Percentiles rank a stretch among this genome's conserved stretches.
phyloP scores from a whole-genome alignment of 331 rosid genomes.

The Arachis monticola region DNA sequence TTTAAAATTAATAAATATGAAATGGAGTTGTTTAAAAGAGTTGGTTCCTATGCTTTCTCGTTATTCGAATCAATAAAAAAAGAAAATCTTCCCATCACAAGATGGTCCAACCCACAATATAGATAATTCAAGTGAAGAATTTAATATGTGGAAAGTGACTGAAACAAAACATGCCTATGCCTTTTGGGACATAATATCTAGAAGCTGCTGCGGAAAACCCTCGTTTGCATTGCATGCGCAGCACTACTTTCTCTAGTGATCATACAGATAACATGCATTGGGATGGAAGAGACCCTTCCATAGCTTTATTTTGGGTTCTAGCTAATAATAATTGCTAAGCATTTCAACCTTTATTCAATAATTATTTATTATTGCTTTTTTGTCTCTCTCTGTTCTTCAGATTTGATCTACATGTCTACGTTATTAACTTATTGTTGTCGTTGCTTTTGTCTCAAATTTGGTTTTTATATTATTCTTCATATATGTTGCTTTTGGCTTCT shows the following conservation, averaged over 20 bases:
- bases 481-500: neutral
- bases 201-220: neutral
- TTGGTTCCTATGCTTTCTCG: too few species aligned
- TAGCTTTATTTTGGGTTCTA: neutral
- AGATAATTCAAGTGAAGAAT: slow-evolving; percentile 14
- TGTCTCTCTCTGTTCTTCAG: neutral
- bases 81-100: neutral
- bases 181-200: slow-evolving; percentile 32
- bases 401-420: neutral
- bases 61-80: too few species aligned
- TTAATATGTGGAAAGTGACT: slow-evolving; percentile 28
- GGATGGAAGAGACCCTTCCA: neutral
- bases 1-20: too few species aligned
- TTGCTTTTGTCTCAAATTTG: slow-evolving; percentile 4
- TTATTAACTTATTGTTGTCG: neutral
- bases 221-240: slow-evolving; percentile 20
- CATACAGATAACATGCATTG: neutral
- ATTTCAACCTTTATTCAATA: neutral
- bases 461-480: neutral
- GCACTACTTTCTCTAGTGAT: neutral
- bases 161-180: neutral
- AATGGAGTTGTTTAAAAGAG: too few species aligned
- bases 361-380: neutral
- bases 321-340: neutral
- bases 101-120: slow-evolving; percentile 19